These are phyloP conservation scores for Harringtonia lauricola DNA, from an alignment of 2,329 filamentous ascomycete species.

Conservation along the genomic window DNA sequence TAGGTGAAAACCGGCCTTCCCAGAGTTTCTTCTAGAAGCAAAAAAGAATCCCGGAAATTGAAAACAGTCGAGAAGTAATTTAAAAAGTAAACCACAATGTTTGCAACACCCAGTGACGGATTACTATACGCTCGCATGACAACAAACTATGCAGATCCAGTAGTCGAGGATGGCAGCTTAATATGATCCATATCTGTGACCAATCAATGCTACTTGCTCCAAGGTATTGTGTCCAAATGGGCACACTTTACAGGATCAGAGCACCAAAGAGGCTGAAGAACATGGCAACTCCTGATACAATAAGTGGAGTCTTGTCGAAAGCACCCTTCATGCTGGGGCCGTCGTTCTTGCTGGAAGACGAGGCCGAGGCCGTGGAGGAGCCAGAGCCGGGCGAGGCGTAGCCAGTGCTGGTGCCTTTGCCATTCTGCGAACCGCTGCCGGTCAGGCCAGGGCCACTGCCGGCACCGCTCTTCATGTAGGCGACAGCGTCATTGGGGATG, in stretches of 20 bases:
- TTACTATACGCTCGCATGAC: too few relatives aligned
- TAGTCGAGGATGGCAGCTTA: too few relatives aligned
- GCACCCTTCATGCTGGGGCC: slow-evolving; percentile 18
- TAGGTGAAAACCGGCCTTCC: too few relatives aligned
- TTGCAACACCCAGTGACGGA: too few relatives aligned
- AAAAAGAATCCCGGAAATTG: too few relatives aligned
- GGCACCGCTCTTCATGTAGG: slow-evolving; percentile 43
- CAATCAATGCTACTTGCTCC: too few relatives aligned
- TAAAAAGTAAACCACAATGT: too few relatives aligned
- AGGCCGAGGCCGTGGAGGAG: slow-evolving; percentile 22
- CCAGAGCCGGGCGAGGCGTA: slow-evolving; percentile 27
- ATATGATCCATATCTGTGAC: too few relatives aligned
- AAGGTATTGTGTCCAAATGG: too few relatives aligned
- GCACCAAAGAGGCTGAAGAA: slow-evolving; percentile 27
- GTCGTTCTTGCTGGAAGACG: slow-evolving; percentile 14
- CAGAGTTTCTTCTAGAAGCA: too few relatives aligned
- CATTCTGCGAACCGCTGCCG: slow-evolving; percentile 42
- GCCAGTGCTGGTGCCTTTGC: slow-evolving; percentile 34
- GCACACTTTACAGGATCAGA: slow-evolving; percentile 23
- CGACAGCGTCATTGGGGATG: slow-evolving; percentile 37
- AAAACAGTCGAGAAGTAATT: too few relatives aligned
- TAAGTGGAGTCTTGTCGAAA: slow-evolving; percentile 26
- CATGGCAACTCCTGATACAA: slow-evolving; percentile 22
- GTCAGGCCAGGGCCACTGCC: slow-evolving; percentile 41
- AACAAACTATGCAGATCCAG: too few relatives aligned